Conservation (phyloP, 2,329 filamentous ascomycete species). For the Nemania diffusa region DNA sequence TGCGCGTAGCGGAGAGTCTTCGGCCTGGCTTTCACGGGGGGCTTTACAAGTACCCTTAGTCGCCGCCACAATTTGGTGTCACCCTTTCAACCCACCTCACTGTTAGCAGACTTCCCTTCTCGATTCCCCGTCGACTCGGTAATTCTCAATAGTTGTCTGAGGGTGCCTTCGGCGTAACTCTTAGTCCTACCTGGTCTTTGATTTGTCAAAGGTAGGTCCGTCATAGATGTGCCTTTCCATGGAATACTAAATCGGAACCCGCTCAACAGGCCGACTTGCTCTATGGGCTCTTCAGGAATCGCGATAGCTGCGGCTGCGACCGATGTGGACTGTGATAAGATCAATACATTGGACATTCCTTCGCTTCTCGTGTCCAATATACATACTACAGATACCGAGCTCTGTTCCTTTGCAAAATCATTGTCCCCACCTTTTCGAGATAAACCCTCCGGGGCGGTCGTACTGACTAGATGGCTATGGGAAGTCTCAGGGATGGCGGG, state of each 20-base stretch:
- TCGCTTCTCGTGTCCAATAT: neutral
- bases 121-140: slow-evolving; percentile 40
- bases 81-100: slow-evolving; percentile 14
- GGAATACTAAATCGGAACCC: slow-evolving; percentile 60
- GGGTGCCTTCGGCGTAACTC: slow-evolving; percentile 66
- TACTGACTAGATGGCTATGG: slow-evolving; percentile 47
- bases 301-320: slow-evolving; percentile 45
- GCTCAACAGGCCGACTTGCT: slow-evolving; percentile 47
- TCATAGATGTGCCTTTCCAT: slow-evolving; percentile 51
- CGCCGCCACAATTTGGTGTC: neutral
- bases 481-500: slow-evolving; percentile 69
- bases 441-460: slow-evolving; percentile 12
- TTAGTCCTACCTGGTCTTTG: slow-evolving; percentile 44
- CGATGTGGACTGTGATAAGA: slow-evolving; percentile 41
- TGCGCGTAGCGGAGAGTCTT: neutral
- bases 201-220: slow-evolving; percentile 31
- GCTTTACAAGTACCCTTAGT: no score
- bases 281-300: slow-evolving; percentile 41
- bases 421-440: neutral
- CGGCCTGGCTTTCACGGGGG: neutral
- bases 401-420: slow-evolving; percentile 23
- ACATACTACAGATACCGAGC: slow-evolving; percentile 27
- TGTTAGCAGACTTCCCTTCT: slow-evolving; percentile 21
- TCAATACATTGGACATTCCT: slow-evolving; percentile 18
- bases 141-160: slow-evolving; percentile 62